Base-by-base conservation (phyloP, 164 flowering plant species). In the Piper betle region DNA sequence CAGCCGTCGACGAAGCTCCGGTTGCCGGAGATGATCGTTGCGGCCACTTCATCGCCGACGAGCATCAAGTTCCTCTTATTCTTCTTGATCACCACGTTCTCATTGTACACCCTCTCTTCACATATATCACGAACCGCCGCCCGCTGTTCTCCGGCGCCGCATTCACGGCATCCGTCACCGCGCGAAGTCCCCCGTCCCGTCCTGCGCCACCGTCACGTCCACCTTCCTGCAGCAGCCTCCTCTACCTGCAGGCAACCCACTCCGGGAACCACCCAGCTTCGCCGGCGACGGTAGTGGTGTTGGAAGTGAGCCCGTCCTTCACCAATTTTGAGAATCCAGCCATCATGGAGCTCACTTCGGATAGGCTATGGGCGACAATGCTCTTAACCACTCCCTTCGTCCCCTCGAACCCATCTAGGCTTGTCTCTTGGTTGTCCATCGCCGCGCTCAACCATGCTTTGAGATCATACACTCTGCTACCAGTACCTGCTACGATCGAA, bases 391-490 rank as follows among this genome's bases (percentile, higher is more conserved):
- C 18, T 58, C 82, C 59, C 40, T 69, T 74, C 4, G 96, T 90
- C 2, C 96, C 97, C 0, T 84, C 85, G 48, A 93, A 86, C 16
- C 97, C 97, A 12, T 90, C 92, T 0, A 68, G 67, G 77, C 99
- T 90, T 13, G 99, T 87, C 52, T 80, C 94, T 66, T 84, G 96
- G 55, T 88, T 86, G 0, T 75, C 69, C 0, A 93, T 66, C 33
- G 92, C 86, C 40, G 87, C 94, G 71, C 94, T 84, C 52, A 89
- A 62, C 96, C 96, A 87, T 57, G 94, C 74, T 58, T 67, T 73
- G 63, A 87, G 53, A 64, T 93, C 94, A 0, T 75, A 73, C 8
- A 70, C 61, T 11, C 66, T 58, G 41, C 81, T 64, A 0, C 87
- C 88, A 0, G 84, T 84, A 65, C 84, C 66, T 15, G 58, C 39